These are phyloP conservation scores for Phytophthora idaei DNA, from an alignment of 352 stramenopile genomes.

Conservation along the genomic window DNA sequence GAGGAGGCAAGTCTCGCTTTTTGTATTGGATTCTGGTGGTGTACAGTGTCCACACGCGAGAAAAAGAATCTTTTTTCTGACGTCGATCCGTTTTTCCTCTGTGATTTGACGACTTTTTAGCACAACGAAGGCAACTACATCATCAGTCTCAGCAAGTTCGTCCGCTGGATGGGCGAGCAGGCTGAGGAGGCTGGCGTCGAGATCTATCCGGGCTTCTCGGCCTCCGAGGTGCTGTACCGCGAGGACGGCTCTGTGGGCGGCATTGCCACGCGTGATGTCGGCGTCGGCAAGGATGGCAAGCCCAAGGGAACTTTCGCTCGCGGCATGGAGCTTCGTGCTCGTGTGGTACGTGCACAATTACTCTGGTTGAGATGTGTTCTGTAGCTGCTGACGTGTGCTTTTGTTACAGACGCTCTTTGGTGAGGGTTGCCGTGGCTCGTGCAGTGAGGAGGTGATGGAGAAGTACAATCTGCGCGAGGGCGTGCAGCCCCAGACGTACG, in stretches of 20 bases:
- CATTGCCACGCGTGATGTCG: constrained; percentile 98
- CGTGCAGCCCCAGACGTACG: constrained; percentile 96
- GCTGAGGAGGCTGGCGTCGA: constrained; percentile 98
- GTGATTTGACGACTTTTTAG: constrained; percentile 45
- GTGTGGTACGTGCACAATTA: constrained; percentile 50
- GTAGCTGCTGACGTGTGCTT: constrained; percentile 13
- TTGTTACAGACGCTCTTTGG: constrained; percentile 96
- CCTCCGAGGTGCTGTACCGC: constrained; percentile 91
- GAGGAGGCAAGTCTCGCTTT: constrained; percentile 73
- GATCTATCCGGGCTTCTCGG: constrained; percentile 99
- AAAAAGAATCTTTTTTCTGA: constrained; percentile 6
- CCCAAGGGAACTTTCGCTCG: constrained; percentile 97
- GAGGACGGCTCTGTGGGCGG: constrained; percentile 88
- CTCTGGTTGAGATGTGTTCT: neutral
- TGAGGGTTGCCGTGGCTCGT: constrained; percentile 97
- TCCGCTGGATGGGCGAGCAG: constrained; percentile 96
- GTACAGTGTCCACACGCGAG: neutral
- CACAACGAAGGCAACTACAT: constrained; percentile 99
- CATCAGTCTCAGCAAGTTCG: constrained; percentile 96
- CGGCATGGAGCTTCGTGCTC: constrained; percentile 96
- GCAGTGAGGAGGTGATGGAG: constrained; percentile 96
- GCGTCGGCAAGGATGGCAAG: constrained; percentile 96
- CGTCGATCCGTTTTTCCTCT: constrained; percentile 10
- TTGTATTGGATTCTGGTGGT: constrained; percentile 9
- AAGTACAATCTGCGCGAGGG: constrained; percentile 95